Evolutionary conservation across 2,329 filamentous ascomycete genomes (phyloP), one percentile per base, ranked within the genome.

Genomic region (Phialophora chinensis): DNA sequence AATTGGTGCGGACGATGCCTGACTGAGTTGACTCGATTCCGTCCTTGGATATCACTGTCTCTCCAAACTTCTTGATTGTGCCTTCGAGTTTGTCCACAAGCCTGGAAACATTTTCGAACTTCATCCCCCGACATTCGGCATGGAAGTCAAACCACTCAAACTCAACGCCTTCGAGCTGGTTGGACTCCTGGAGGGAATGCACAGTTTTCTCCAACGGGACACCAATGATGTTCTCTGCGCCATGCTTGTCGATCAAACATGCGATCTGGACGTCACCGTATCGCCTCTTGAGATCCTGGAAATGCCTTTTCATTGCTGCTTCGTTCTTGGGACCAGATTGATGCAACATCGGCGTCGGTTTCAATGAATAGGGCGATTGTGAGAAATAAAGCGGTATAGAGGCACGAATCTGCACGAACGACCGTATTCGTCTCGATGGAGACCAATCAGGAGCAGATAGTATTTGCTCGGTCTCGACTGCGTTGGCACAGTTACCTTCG

Each of bases 141-240:
- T 98, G 95, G 74, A 99, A 99, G 75, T 99, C 95, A 73, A 98
- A 99, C 95, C 95, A 99, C 75, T 97, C 92, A 74, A 96, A 96
- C 0, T 83, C 85, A 12, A 95, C 79, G 10, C 82, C 82, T 66
- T 87, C 82, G 23, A 83, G 76, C 4, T 83, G 82, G 6, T 82
- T 82, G 50, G 86, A 82, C 7, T 89, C 83, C 69, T 95, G 96
- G 61, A 94, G 81, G 27, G 82, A 78, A 57, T 87, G 81, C 1
- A 91, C 84, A 65, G 88, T 88, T 58, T 86, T 84, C 74, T 96
- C 86, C 75, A 92, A 99, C 42, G 89, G 84, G 61, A 90, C 85
- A 3, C 93, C 95, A 57, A 98, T 88, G 20, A 89, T 87, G 12
- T 87, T 84, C 78, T 99, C 95, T 0, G 89, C 89, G 0, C 91